phyloP scores from a whole-genome alignment of 2,329 filamentous ascomycete species.

The Fusarium robinianum region DNA sequence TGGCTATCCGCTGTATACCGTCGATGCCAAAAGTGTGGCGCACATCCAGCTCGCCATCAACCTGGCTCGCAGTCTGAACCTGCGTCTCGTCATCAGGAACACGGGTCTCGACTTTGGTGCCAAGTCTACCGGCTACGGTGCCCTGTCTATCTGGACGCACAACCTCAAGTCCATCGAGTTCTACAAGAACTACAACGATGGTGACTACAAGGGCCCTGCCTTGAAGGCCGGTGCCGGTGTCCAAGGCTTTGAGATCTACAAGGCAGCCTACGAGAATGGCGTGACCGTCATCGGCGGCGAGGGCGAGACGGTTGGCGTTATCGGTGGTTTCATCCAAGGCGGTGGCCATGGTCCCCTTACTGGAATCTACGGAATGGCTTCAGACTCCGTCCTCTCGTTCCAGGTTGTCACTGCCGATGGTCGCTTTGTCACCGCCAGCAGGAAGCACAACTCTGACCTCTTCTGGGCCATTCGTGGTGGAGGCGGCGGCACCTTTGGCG shows the following conservation, averaged over 20 bases:
- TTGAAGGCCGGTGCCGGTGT: constrained; percentile 59
- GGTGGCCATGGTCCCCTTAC: constrained; percentile 61
- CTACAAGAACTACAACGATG: constrained; percentile 45
- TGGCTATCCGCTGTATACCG: constrained; percentile 48
- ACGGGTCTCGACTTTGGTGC: constrained; percentile 60
- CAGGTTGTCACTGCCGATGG: constrained; percentile 59
- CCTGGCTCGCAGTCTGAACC: constrained; percentile 50
- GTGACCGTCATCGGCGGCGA: constrained; percentile 58
- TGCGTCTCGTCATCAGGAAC: constrained; percentile 54
- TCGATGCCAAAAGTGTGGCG: constrained; percentile 47
- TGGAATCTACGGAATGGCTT: constrained; percentile 58
- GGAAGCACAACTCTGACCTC: constrained; percentile 54
- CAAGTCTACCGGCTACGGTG: constrained; percentile 58
- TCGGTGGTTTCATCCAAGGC: constrained; percentile 64
- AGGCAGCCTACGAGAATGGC: constrained; percentile 50
- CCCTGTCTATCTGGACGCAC: constrained; percentile 47
- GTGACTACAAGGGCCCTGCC: constrained; percentile 54
- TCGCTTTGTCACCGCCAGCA: constrained; percentile 48
- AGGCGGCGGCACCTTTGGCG: constrained; percentile 54
- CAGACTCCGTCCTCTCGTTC: constrained; percentile 60
- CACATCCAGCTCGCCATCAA: constrained; percentile 53
- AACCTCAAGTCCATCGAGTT: constrained; percentile 48
- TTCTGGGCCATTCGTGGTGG: constrained; percentile 66
- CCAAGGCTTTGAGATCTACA: constrained; percentile 51
- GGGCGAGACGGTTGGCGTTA: constrained; percentile 58